Percentiles rank a stretch among this genome's conserved stretches.
Conservation (phyloP, 805 yeast genomes). For the Maudiozyma saulgeensis region DNA sequence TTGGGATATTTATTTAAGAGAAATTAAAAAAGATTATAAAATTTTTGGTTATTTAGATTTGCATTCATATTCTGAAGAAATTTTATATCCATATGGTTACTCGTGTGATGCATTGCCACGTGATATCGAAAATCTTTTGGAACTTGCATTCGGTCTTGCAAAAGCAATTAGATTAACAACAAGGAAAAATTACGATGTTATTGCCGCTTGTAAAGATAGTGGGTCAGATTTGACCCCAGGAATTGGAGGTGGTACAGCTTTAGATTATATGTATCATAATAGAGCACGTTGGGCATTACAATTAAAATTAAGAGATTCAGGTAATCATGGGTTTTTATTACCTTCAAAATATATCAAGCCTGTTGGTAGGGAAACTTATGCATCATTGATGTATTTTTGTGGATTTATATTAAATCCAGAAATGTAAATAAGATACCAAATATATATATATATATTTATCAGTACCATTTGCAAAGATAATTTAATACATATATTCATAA, state of each 20-base stretch:
- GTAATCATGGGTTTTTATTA: conserved; percentile 71
- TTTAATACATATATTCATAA: too few relatives aligned
- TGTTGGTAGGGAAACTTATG: conserved; percentile 66
- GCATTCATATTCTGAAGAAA: conserved; percentile 79
- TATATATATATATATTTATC: too few relatives aligned
- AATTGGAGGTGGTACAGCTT: conserved; percentile 68
- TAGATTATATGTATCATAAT: conserved; percentile 78
- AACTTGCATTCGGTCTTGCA: conserved; percentile 70
- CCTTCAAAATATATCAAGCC: conserved; percentile 64
- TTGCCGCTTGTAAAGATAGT: conserved; percentile 71
- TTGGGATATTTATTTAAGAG: conserved; percentile 39
- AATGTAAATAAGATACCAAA: conserved; percentile 9
- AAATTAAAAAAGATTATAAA: conserved; percentile 38
- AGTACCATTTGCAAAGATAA: too few relatives aligned
- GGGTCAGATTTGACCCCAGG: conserved; percentile 67
- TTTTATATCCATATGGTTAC: conserved; percentile 74
- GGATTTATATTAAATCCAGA: conserved; percentile 40
- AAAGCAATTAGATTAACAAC: conserved; percentile 57
- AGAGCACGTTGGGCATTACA: conserved; percentile 81
- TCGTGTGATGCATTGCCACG: conserved; percentile 66
- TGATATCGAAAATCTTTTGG: conserved; percentile 72
- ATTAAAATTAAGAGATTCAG: conserved; percentile 70
- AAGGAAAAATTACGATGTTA: conserved; percentile 58
- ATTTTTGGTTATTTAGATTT: conserved; percentile 73
- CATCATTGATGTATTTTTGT: conserved; percentile 60